Evolutionary conservation across 2,329 filamentous ascomycete genomes (phyloP).

Genomic region (Fonsecaea monophora): DNA sequence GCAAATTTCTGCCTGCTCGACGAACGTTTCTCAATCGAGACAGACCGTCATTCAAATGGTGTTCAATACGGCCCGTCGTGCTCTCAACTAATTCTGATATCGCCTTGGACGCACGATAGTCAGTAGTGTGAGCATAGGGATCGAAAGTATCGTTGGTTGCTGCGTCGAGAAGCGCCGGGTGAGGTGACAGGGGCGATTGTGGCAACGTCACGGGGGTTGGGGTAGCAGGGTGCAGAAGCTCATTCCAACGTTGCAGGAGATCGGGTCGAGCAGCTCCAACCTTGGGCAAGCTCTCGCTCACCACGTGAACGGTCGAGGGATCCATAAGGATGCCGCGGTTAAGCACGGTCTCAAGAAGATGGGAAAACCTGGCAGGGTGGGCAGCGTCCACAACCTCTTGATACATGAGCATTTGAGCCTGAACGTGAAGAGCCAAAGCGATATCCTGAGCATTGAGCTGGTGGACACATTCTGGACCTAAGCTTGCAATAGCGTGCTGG

Average conservation of each 20-base stretch:
- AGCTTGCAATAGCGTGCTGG: constrained; percentile 65
- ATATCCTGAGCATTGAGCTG: constrained; percentile 60
- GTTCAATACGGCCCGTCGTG: constrained; percentile 72
- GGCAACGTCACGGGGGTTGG: constrained; percentile 47
- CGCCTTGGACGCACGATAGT: constrained; percentile 89
- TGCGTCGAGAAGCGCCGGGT: constrained; percentile 61
- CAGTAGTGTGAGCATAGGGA: constrained; percentile 86
- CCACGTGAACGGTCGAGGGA: constrained; percentile 61
- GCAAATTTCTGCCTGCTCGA: constrained; percentile 84
- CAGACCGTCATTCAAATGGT: constrained; percentile 79
- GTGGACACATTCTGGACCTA: constrained; percentile 66
- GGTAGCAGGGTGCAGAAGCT: constrained; percentile 51
- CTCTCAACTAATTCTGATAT: constrained; percentile 92
- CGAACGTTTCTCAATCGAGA: constrained; percentile 90
- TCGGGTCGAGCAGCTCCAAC: constrained; percentile 57
- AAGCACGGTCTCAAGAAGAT: constrained; percentile 65
- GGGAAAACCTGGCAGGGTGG: constrained; percentile 65
- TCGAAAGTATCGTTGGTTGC: constrained; percentile 84
- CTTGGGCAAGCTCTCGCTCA: constrained; percentile 65
- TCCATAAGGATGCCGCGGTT: constrained; percentile 61
- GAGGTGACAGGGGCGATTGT: constrained; percentile 53
- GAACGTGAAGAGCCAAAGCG: constrained; percentile 67
- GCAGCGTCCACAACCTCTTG: constrained; percentile 59
- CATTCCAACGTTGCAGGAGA: constrained; percentile 63
- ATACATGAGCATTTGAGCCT: constrained; percentile 57